Base-by-base conservation (phyloP, 2,329 filamentous ascomycete species). In the Aphanocladium album region DNA sequence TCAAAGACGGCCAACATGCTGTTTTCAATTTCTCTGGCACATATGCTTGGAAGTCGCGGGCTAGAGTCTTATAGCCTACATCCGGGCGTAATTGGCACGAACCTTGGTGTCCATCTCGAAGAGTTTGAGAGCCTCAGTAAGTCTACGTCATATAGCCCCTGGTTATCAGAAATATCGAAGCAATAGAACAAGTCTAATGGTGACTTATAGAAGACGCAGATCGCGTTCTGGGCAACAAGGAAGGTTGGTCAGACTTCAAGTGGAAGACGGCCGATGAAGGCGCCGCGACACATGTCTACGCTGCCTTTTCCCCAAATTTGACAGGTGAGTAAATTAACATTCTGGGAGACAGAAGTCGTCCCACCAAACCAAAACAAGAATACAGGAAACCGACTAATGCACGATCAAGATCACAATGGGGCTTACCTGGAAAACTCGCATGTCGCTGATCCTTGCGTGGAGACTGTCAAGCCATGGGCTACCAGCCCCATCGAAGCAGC, bases 241-340 rank as follows among this genome's bases (percentile, higher is more conserved):
- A 69, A 39, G 65, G 65, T 2, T 72, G 69, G 65, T 49, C 45
- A 0, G 60, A 50, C 1, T 57, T 66, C 2, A 60, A 64, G 0
- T 62, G 62, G 14, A 67, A 72, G 53, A 60, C 69, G 1, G 46
- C 57, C 0, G 67, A 71, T 9, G 67, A 72, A 19, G 73, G 73
- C 14, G 66, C 67, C 12, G 70, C 72, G 9, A 77, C 71, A 5
- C 70, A 71, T 54, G 66, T 73, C 5, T 72, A 67, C 55, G 76
- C 73, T 5, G 73, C 76, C 4, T 74, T 76, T 41, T 73, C 75
- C 49, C 74, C 74, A 8, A 64, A 58, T 55, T 68, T 76, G 43
- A 63, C 65, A 14, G 66, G 66, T 72, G 49, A 21, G 64, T 45
- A 3, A 17, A 14, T 33, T 49, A 30, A 8, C 5, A 30, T 19